Evolutionary conservation across 306 rosid species (phyloP), one percentile per base, ranked within the genome.

Genomic region (Arachis hypogaea): DNA sequence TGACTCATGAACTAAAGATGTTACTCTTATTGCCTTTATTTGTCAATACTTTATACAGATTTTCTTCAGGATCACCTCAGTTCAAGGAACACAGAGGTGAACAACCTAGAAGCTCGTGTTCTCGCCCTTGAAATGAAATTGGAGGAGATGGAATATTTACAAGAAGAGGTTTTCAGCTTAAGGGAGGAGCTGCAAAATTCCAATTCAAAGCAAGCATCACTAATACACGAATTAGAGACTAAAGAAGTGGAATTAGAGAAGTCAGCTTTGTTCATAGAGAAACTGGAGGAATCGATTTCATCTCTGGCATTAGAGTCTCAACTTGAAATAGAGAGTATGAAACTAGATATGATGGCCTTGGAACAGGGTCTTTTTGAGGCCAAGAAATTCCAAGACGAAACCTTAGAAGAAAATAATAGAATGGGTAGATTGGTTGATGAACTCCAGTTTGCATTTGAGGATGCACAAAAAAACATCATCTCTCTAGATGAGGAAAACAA

Each of bases 291-390:
- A 80, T 82, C 90, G 40, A 77, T 93, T 80, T 82, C 96, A 56
- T 84, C 92, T 60, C 69, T 86, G 75, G 79, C 88, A 64, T 81
- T 93, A 83, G 98, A 93, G 74, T 89, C 96, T 67, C 92, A 93
- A 72, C 88, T 92, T 78, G 98, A 93, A 86, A 80, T 93, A 62
- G 96, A 93, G 84, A 88, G 93, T 79, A 78, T 91, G 90, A 93
- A 84, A 81, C 92, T 91, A 63, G 97, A 93, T 61, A 82, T 89
- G 83, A 82, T 84, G 80, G 80, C 90, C 59, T 81, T 88, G 84
- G 97, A 91, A 69, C 96, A 86, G 79, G 84, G 81, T 72, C 78
- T 70, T 77, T 78, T 89, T 2, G 84, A 91, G 77, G 87, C 86
- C 59, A 88, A 85, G 81, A 91, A 90, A 77, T 46, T 75, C 33